These are phyloP conservation scores for Zarea fungicola DNA, from an alignment of 2,329 filamentous ascomycete species.

Conservation along the genomic window DNA sequence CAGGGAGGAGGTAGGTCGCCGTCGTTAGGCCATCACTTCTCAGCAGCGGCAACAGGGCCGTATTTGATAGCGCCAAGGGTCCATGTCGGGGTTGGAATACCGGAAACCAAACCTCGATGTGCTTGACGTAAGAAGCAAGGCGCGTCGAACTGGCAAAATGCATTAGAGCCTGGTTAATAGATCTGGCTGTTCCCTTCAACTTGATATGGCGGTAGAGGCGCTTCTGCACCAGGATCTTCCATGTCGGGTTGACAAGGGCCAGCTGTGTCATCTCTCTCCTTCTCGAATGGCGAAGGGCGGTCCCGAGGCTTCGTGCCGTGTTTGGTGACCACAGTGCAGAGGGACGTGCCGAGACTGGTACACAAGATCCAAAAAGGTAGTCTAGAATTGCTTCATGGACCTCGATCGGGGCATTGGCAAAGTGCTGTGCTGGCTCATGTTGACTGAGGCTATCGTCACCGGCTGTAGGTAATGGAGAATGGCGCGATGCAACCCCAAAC, in stretches of 20 bases:
- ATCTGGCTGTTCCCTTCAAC: conserved; percentile 64
- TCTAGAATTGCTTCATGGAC: conserved; percentile 70
- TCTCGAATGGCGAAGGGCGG: conserved; percentile 60
- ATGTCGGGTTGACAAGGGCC: conserved; percentile 56
- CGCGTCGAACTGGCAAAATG: conserved; percentile 58
- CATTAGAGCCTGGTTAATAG: conserved; percentile 50
- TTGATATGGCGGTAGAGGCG: conserved; percentile 72
- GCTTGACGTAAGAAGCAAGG: conserved; percentile 60
- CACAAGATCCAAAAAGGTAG: conserved; percentile 61
- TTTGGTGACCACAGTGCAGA: conserved; percentile 49
- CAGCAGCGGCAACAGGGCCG: conserved; percentile 45
- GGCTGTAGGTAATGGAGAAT: not conserved
- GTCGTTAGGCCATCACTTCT: conserved; percentile 51
- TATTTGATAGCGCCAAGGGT: conserved; percentile 37
- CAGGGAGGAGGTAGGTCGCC: conserved; percentile 53
- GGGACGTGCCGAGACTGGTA: conserved; percentile 52
- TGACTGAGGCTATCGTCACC: not conserved
- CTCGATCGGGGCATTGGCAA: conserved; percentile 57
- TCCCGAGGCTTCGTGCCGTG: conserved; percentile 56
- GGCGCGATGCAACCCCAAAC: conserved; percentile 21
- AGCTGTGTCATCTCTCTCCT: conserved; percentile 62
- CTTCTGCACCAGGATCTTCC: conserved; percentile 64
- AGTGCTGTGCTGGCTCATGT: conserved; percentile 25
- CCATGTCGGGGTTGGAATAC: conserved; percentile 59
- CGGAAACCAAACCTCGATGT: conserved; percentile 74